Base-by-base conservation (phyloP, 1,284 basidiomycete genomes). In the Rhodotorula sp. region DNA sequence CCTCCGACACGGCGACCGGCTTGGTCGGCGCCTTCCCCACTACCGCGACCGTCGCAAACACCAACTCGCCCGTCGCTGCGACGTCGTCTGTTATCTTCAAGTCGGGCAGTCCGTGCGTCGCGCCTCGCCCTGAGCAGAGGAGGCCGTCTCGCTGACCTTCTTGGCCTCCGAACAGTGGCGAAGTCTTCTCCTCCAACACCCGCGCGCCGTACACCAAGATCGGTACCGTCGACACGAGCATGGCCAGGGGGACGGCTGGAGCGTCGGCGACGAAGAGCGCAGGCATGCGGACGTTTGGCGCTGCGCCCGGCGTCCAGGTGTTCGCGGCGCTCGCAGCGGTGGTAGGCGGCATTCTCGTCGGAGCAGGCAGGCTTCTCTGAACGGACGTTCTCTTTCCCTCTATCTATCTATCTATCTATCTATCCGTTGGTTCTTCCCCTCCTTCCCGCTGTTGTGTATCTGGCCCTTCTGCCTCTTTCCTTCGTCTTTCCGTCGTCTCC, bases 11-110 rank as follows among this genome's bases (percentile, higher is more conserved):
- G 20, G 70, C 70, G 22, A 71, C 70, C 13, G 59, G 46, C 2
- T 44, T 68, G 13, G 62, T 71, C 19, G 58, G 66, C 2, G 65
- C 70, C 9, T 71, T 65, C 56, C 70, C 70, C 13, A 62, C 66
- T 8, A 71, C 70, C 4, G 59, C 66, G 2, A 71, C 70, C 10
- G 56, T 67, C 10, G 66, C 34, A 9, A 36, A 57, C 46, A 60
- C 62, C 15, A 67, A 51, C 20, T 44, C 62, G 27, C 70, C 70
- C 13, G 54, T 66, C 2, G 65, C 58, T 1, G 70, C 54, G 27
- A 59, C 66, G 20, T 59, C 53, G 5, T 48, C 24, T 2, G 13
- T 62, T 22, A 29, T 34, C 7, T 71, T 59, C 59, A 55, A 54
- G 13, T 68, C 66, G 2, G 70, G 54, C 2, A 22, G 20, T 2